These are phyloP conservation scores for Fusarium xylarioides DNA, from an alignment of 2,329 filamentous ascomycete species.

Conservation along the genomic window DNA sequence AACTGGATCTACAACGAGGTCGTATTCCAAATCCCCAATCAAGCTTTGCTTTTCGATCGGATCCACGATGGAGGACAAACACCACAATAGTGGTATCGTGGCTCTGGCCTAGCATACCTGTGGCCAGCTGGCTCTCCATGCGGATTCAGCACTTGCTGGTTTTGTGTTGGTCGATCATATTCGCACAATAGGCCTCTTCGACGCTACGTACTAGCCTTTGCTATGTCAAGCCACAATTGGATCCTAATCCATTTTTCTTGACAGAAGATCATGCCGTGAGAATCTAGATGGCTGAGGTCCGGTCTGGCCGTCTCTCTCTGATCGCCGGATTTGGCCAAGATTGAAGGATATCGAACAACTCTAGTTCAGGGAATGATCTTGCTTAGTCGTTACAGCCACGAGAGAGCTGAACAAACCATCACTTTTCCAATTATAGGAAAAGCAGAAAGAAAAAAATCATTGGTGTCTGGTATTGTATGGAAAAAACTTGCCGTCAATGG, in stretches of 20 bases:
- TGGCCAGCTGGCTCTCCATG: neutral
- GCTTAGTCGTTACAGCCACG: slow-evolving; percentile 9
- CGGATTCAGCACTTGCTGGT: slow-evolving; percentile 20
- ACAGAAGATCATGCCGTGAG: neutral
- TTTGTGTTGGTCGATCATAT: neutral
- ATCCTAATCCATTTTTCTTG: neutral
- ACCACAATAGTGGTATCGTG: neutral
- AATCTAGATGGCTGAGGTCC: slow-evolving; percentile 20
- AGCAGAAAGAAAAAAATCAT: neutral
- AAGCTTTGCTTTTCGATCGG: neutral
- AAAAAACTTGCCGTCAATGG: neutral
- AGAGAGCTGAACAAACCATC: neutral
- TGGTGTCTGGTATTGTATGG: neutral
- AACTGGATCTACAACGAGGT: neutral
- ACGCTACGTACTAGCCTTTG: neutral
- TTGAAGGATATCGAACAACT: slow-evolving; percentile 1
- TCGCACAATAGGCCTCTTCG: neutral
- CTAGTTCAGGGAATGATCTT: neutral
- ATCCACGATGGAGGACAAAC: neutral
- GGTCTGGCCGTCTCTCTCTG: slow-evolving; percentile 15
- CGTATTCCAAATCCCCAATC: slow-evolving; percentile 25
- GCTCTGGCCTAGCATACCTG: neutral
- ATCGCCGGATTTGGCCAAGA: slow-evolving; percentile 35
- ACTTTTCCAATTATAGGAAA: neutral
- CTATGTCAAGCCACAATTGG: neutral